Base-by-base conservation (phyloP, 768 basidiomycete species). In the Tulasnella sp. region DNA sequence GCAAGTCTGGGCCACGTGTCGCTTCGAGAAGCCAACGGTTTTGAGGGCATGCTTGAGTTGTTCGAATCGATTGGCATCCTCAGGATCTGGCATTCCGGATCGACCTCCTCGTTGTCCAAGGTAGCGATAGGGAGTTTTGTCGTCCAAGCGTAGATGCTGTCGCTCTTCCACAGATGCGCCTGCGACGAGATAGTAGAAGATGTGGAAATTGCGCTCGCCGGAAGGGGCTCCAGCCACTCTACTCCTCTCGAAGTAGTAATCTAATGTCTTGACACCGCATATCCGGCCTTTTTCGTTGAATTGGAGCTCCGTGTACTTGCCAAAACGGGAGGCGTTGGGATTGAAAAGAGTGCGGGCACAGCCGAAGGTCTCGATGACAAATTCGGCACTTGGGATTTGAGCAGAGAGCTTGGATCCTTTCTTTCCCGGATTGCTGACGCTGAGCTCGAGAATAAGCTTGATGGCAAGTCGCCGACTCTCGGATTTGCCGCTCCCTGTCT, bases 241-340 rank as follows among this genome's bases (percentile, higher is more conserved):
- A 79, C 91, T 93, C 74, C 93, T 87, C 82, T 98, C 95, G 72
- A 99, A 88, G 83, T 97, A 97, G 84, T 99, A 98, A 81, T 98
- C 96, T 78, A 99, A 90, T 0, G 95, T 96, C 83, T 99, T 99
- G 82, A 94, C 85, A 78, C 97, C 97, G 67, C 86, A 90, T 0
- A 99, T 84, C 3, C 96, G 88, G 8, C 96, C 96, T 29, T 93
- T 91, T 40, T 98, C 96, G 72, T 89, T 93, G 85, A 98, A 99
- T 83, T 99, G 97, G 0, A 99, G 88, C 81, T 99, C 97, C 67
- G 96, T 97, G 83, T 99, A 99, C 82, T 97, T 96, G 75, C 97
- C 97, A 81, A 97, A 97, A 69, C 95, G 91, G 38, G 97, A 98
- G 17, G 97, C 96, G 81, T 97, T 97, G 68, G 93, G 88, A 81